Base-by-base conservation (phyloP, 345 rosid species). In the Corymbia maculata region DNA sequence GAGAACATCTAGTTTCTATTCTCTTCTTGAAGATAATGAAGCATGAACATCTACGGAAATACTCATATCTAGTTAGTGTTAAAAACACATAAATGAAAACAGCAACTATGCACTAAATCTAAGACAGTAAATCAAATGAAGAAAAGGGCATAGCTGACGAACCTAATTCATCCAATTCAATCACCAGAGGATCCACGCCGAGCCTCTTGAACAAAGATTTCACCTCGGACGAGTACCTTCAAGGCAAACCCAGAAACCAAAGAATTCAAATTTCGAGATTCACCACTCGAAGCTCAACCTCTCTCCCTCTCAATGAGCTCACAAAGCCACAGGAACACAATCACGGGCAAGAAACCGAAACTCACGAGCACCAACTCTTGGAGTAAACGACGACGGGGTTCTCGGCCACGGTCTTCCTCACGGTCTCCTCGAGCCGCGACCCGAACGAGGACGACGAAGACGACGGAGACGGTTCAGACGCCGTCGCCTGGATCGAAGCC, bases 331-430 rank as follows among this genome's bases (percentile, higher is more conserved):
- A 36, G 11, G 11, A 6, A 80, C 52, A 75, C 26, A 36, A 42
- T 75, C 28, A 15, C 19, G 50, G 6, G 59, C 13, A 2, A 82
- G 47, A 85, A 52, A 21, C 45, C 51, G 24, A 32, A 10, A 96
- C 99, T 86, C 92, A 97, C 99, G 98, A 94, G 96, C 99, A 97
- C 99, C 99, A 96, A 89, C 92, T 90, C 90, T 97, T 98, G 88
- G 99, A 98, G 94, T 98, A 98, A 88, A 98, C 96, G 86, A 98
- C 99, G 85, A 95, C 99, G 53, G 94, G 92, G 88, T 96, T 97
- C 55, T 96, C 96, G 86, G 85, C 87, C 14, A 97, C 94, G 1
- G 97, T 96, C 92, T 90, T 95, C 92, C 92, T 96, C 44, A 98
- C 92, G 75, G 88, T 93, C 79, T 94, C 98, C 92, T 97, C 98